These are phyloP conservation scores for Sedum album DNA, from an alignment of 164 flowering plant genomes.

Conservation along the genomic window DNA sequence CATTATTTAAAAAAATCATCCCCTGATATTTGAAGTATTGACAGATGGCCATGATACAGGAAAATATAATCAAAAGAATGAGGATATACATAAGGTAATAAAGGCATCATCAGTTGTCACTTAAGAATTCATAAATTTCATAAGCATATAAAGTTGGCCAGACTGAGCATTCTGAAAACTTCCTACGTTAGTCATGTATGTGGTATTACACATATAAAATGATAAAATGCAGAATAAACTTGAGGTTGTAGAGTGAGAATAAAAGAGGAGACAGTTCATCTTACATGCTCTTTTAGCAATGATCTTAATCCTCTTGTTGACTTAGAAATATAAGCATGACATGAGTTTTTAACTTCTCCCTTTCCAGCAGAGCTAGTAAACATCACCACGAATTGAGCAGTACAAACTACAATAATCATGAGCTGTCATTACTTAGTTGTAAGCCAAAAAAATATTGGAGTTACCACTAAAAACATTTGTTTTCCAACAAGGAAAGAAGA, in stretches of 20 bases:
- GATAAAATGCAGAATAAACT: not conserved
- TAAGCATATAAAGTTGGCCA: not conserved
- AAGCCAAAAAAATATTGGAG: not conserved
- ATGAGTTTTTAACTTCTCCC: conserved; percentile 29
- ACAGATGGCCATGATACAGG: not conserved
- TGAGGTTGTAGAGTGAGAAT: not conserved
- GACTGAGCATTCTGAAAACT: not conserved
- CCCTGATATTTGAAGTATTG: not conserved
- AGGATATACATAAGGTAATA: too few species aligned
- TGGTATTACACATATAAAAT: too few species aligned
- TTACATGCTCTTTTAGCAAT: conserved; percentile 71
- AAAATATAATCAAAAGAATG: not conserved
- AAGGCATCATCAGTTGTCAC: not conserved
- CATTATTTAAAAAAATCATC: too few species aligned
- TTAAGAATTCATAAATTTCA: too few species aligned
- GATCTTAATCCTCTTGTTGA: conserved; percentile 85
- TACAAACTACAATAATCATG: conserved; percentile 49
- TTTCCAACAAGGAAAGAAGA: not conserved
- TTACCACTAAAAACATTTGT: not conserved
- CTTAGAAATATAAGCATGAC: conserved; percentile 77
- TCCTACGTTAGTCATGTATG: too few species aligned
- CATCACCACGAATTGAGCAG: conserved; percentile 81
- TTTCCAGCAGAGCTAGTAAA: conserved; percentile 36
- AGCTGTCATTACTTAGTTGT: not conserved
- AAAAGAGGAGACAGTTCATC: conserved; percentile 17